Evolutionary conservation across 768 basidiomycete species (phyloP).

Genomic region (Pulveroboletus sp.): DNA sequence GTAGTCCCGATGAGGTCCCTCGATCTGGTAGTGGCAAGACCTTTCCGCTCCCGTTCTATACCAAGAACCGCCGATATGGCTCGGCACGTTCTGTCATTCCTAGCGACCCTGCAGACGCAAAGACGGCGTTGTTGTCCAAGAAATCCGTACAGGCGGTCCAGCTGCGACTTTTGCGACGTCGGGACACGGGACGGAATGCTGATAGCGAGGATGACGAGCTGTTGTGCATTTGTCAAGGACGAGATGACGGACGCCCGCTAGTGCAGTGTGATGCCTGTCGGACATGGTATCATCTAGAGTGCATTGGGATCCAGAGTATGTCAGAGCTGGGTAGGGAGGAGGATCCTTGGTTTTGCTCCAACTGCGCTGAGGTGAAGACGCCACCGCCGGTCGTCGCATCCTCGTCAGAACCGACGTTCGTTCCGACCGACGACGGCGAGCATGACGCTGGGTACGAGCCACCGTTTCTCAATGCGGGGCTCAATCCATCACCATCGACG

Average conservation of each 20-base stretch:
- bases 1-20: constrained; percentile 14
- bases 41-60: constrained; percentile 50
- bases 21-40: constrained; percentile 54
- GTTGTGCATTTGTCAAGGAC: constrained; percentile 64
- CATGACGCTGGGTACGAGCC: constrained; percentile 44
- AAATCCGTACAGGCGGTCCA: constrained; percentile 62
- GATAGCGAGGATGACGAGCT: constrained; percentile 48
- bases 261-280: constrained; percentile 83
- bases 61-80: constrained; percentile 22
- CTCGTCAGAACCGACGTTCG: constrained; percentile 63
- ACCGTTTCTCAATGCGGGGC: constrained; percentile 53
- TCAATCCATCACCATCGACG: constrained; percentile 56
- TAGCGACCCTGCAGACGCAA: constrained; percentile 75
- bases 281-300: constrained; percentile 80
- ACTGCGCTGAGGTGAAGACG: constrained; percentile 45
- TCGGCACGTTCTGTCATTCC: constrained; percentile 39
- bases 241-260: constrained; percentile 68
- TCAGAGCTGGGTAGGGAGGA: constrained; percentile 71
- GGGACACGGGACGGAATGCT: constrained; percentile 33
- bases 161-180: constrained; percentile 43
- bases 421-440: constrained; percentile 54
- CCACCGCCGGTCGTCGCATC: constrained; percentile 35
- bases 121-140: constrained; percentile 70
- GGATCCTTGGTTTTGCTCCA: constrained; percentile 75
- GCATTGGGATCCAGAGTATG: constrained; percentile 67